A percentile compares a stretch with the other conserved stretches of the same genome.
Evolutionary conservation across 192 early-diverging fungal species (phyloP).

Genomic region (Powellomyces hirtus): DNA sequence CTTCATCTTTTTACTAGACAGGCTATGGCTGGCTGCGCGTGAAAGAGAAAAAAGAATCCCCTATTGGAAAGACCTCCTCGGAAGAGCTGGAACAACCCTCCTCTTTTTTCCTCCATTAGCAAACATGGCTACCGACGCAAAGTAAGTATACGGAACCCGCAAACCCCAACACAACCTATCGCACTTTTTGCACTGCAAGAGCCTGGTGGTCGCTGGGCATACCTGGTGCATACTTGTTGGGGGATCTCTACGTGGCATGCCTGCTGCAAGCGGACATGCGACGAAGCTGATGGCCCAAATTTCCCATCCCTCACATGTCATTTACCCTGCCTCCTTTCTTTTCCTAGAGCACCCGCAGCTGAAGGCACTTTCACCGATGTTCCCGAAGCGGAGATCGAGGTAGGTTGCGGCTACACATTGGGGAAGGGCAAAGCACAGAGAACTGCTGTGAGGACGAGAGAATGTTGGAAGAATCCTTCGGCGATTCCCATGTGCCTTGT

Average conservation of each 20-base stretch:
- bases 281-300: too few relatives aligned
- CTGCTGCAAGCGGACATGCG: not conserved
- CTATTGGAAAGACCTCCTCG: not conserved
- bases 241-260: not conserved
- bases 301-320: not conserved
- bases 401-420: conserved; percentile 5
- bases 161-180: too few relatives aligned
- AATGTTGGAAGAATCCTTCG: too few relatives aligned
- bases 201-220: too few relatives aligned
- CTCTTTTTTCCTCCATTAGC: not conserved
- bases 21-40: too few relatives aligned
- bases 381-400: conserved; percentile 44
- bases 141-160: too few relatives aligned
- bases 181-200: too few relatives aligned
- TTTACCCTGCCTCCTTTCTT: not conserved
- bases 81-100: not conserved
- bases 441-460: not conserved
- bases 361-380: conserved; percentile 31
- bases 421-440: not conserved
- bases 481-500: not conserved
- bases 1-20: too few relatives aligned
- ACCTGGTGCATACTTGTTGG: too few relatives aligned
- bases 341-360: conserved; percentile 7
- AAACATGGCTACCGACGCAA: conserved; percentile 27
- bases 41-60: too few relatives aligned